Conservation (phyloP, 2,329 filamentous ascomycete genomes). For the Neofusicoccum cordaticola region DNA sequence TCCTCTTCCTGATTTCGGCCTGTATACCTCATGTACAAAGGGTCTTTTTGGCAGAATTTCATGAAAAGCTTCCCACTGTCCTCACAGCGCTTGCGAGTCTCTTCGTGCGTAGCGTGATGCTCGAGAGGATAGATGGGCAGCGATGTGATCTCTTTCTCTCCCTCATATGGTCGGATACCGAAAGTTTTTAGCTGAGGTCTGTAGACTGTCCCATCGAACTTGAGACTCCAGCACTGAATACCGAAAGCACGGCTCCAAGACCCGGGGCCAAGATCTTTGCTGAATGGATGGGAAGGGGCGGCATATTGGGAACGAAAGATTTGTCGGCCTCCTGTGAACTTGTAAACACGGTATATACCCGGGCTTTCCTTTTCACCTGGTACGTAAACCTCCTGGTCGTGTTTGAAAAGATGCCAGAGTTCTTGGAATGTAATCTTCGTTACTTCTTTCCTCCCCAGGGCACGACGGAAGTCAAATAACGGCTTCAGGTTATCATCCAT, state of each 20-base stretch:
- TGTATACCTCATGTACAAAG: not conserved
- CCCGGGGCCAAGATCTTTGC: not conserved
- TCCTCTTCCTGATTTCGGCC: not conserved
- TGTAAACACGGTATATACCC: not conserved
- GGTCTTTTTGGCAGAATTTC: not conserved
- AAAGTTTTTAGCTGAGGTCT: not conserved
- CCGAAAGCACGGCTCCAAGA: not conserved
- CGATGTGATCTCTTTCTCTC: not conserved
- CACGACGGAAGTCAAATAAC: not conserved
- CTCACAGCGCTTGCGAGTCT: not conserved
- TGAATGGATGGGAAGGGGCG: not conserved
- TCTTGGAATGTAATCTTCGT: not conserved
- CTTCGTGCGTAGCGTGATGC: not conserved
- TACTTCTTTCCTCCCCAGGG: not conserved
- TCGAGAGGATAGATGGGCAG: not conserved
- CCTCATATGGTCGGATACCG: not conserved
- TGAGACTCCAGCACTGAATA: not conserved
- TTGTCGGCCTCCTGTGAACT: not conserved
- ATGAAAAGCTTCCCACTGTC: not conserved
- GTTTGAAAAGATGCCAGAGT: not conserved
- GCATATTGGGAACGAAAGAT: not conserved
- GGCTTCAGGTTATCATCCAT: not conserved
- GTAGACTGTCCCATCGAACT: not conserved
- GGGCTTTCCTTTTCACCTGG: not conserved
- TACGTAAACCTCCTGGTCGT: not conserved